phyloP scores from a whole-genome alignment of 345 rosid species.

The Heritiera littoralis region DNA sequence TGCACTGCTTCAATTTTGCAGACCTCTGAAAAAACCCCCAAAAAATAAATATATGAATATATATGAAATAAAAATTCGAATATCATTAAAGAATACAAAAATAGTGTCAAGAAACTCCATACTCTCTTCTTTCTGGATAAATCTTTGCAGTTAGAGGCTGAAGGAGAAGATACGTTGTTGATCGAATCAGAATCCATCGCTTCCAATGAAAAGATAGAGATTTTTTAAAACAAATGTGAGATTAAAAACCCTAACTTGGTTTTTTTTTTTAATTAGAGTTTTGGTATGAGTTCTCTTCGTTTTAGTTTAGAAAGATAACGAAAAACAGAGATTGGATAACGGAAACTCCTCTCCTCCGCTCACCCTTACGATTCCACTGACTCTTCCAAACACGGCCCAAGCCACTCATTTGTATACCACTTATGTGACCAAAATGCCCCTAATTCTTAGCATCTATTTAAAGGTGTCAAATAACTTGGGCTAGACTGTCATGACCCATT shows the following conservation, averaged over 20 bases:
- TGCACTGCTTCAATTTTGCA: constrained; percentile 92
- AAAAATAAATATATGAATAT: not conserved
- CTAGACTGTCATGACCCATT: too few relatives aligned
- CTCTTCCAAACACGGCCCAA: not conserved
- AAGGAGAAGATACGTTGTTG: constrained; percentile 47
- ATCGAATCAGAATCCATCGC: constrained; percentile 75
- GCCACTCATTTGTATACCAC: not conserved
- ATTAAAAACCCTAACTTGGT: constrained; percentile 55
- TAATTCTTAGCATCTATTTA: fast-evolving
- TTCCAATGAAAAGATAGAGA: constrained; percentile 15
- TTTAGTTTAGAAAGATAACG: constrained; percentile 29
- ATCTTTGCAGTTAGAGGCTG: constrained; percentile 56
- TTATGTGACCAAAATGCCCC: constrained; percentile 5
- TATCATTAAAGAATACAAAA: not conserved
- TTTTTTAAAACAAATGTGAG: not conserved
- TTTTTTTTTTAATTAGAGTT: constrained; percentile 28
- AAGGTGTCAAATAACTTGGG: too few relatives aligned
- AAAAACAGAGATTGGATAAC: constrained; percentile 52
- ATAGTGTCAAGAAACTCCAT: not conserved
- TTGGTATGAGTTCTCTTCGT: not conserved
- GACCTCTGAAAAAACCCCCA: constrained; percentile 45
- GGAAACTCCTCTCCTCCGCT: constrained; percentile 70
- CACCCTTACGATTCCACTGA: constrained; percentile 16
- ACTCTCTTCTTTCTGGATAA: constrained; percentile 83
- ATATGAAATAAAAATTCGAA: not conserved